These are phyloP conservation scores for Gyrodon lividus DNA, from an alignment of 768 basidiomycete species.

Conservation along the genomic window DNA sequence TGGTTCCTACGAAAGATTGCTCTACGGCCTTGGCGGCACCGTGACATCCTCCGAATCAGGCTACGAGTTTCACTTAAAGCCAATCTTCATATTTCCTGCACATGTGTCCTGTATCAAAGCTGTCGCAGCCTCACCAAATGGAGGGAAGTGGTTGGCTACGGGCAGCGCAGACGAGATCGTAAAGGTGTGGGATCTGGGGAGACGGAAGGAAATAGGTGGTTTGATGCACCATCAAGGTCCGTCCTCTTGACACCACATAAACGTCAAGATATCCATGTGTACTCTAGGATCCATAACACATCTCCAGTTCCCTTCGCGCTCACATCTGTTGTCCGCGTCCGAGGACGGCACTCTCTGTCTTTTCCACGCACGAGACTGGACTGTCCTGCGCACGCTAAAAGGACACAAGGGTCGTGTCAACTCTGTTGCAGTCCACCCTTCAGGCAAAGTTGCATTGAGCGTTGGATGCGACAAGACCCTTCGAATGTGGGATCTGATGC, in stretches of 20 bases:
- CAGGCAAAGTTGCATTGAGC: slow-evolving; percentile 86
- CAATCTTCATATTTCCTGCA: slow-evolving; percentile 95
- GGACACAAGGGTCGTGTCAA: slow-evolving; percentile 96
- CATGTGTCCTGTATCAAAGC: slow-evolving; percentile 93
- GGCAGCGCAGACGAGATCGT: slow-evolving; percentile 96
- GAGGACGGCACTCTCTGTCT: slow-evolving; percentile 90
- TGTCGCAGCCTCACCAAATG: slow-evolving; percentile 81
- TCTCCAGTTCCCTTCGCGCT: slow-evolving; percentile 81
- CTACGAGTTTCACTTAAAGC: slow-evolving; percentile 51
- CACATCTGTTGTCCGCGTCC: slow-evolving; percentile 87
- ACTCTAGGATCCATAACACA: slow-evolving; percentile 84
- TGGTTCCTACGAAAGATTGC: slow-evolving; percentile 94
- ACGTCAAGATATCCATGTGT: neutral
- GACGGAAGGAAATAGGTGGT: slow-evolving; percentile 91
- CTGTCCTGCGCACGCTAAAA: slow-evolving; percentile 79
- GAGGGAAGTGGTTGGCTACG: slow-evolving; percentile 95
- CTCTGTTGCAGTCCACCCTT: slow-evolving; percentile 86
- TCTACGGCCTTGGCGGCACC: slow-evolving; percentile 84
- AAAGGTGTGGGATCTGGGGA: slow-evolving; percentile 93
- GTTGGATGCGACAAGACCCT: slow-evolving; percentile 88
- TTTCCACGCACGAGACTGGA: slow-evolving; percentile 94
- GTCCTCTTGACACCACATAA: slow-evolving; percentile 10
- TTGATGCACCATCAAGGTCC: slow-evolving; percentile 93
- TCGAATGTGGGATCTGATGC: slow-evolving; percentile 99
- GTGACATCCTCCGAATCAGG: slow-evolving; percentile 34